Evolutionary conservation across 2,329 filamentous ascomycete genomes (phyloP).

Genomic region (Daldinia sp.): DNA sequence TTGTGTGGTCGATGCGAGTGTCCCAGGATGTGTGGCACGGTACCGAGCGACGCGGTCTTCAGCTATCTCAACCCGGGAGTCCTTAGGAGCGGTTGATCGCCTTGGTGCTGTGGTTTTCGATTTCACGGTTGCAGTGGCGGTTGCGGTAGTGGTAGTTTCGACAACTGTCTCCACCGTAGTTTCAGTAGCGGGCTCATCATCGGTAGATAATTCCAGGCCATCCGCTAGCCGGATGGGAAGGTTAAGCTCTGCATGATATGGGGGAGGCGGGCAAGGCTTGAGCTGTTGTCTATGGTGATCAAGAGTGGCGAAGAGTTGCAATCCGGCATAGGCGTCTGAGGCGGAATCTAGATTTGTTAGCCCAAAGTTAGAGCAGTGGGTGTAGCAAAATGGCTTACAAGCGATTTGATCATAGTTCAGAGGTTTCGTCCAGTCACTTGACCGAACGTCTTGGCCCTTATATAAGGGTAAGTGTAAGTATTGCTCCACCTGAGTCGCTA

Average conservation of each 20-base stretch:
- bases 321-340: conserved; percentile 81
- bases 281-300: conserved; percentile 73
- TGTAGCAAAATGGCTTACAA: conserved; percentile 61
- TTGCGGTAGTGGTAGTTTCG: background rate
- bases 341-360: conserved; percentile 69
- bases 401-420: conserved; percentile 71
- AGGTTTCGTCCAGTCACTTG: conserved; percentile 75
- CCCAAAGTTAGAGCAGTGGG: conserved; percentile 2
- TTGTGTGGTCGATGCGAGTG: conserved; percentile 38
- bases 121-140: background rate
- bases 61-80: conserved; percentile 55
- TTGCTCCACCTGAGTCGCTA: conserved; percentile 75
- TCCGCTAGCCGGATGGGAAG: conserved; percentile 67
- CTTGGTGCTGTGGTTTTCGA: conserved; percentile 2
- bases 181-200: conserved; percentile 45
- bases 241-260: conserved; percentile 72
- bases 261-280: conserved; percentile 74
- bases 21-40: conserved; percentile 42
- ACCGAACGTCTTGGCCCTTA: conserved; percentile 75
- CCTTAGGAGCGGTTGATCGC: conserved; percentile 40
- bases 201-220: conserved; percentile 46
- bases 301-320: conserved; percentile 76
- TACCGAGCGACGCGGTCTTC: conserved; percentile 52
- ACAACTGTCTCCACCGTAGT: conserved; percentile 40
- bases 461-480: conserved; percentile 76